Conservation (phyloP, 2,329 filamentous ascomycete species). For the Tolypocladium album region DNA sequence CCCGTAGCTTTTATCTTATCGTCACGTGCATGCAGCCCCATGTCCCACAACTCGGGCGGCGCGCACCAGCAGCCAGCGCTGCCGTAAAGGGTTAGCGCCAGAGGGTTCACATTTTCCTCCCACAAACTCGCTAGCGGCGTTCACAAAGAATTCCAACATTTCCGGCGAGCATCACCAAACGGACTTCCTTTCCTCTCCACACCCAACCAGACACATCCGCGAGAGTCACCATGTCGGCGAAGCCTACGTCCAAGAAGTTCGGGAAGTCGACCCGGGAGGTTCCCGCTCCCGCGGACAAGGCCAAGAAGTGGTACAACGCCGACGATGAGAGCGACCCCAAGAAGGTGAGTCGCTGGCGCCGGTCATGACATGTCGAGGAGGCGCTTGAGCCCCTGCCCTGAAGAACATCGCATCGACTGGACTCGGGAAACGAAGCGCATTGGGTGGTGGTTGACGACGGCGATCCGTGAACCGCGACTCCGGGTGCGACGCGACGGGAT, state of each 20-base stretch:
- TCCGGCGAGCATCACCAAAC: constrained; percentile 27
- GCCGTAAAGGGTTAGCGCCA: constrained; percentile 22
- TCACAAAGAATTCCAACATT: constrained; percentile 32
- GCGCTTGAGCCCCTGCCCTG: neutral
- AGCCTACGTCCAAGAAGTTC: constrained; percentile 86
- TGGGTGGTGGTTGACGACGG: neutral
- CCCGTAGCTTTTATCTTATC: constrained; percentile 16
- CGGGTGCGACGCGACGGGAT: neutral
- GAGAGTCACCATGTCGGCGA: constrained; percentile 59
- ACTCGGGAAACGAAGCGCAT: neutral
- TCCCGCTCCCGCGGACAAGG: constrained; percentile 80
- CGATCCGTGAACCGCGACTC: neutral
- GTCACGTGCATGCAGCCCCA: constrained; percentile 26
- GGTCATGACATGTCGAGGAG: constrained; percentile 5
- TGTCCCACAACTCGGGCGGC: constrained; percentile 11
- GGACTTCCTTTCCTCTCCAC: constrained; percentile 23
- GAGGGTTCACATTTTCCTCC: constrained; percentile 33
- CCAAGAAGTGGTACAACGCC: constrained; percentile 97
- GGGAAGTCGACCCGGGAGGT: constrained; percentile 92
- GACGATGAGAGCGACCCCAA: constrained; percentile 81
- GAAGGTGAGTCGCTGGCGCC: constrained; percentile 65
- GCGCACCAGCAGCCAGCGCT: constrained; percentile 2
- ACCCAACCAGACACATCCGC: constrained; percentile 31
- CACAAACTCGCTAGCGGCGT: constrained; percentile 31
- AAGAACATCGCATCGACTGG: neutral